phyloP scores from a whole-genome alignment of 2,329 filamentous ascomycete genomes.

The Colletotrichum sp. region DNA sequence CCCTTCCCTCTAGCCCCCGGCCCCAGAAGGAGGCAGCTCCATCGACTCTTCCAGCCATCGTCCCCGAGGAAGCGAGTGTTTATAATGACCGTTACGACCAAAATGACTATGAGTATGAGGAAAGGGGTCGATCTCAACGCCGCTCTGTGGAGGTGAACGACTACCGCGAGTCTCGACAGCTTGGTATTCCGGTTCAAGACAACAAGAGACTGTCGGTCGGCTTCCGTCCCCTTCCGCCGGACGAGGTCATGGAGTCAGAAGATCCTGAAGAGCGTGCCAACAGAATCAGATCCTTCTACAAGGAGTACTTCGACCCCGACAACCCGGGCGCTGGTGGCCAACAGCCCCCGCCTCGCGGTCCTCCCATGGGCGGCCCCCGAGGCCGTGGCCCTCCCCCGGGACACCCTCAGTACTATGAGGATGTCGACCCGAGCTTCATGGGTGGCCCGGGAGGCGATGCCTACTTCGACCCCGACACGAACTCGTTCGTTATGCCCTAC shows the following conservation, averaged over 20 bases:
- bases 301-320: constrained; percentile 94
- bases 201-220: constrained; percentile 69
- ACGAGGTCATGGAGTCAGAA: constrained; percentile 79
- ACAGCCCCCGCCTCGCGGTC: background rate
- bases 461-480: constrained; percentile 70
- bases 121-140: constrained; percentile 40
- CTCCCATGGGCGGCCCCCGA: background rate
- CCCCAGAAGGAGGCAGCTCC: constrained; percentile 39
- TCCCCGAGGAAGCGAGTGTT: constrained; percentile 15
- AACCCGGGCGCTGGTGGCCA: constrained; percentile 46
- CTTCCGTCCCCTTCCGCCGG: constrained; percentile 85
- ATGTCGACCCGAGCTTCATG: constrained; percentile 74
- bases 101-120: constrained; percentile 30
- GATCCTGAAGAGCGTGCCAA: constrained; percentile 95
- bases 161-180: constrained; percentile 34
- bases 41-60: constrained; percentile 34
- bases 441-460: constrained; percentile 53
- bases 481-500: constrained; percentile 80
- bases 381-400: constrained; percentile 18
- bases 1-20: constrained; percentile 32
- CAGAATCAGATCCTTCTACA: constrained; percentile 97
- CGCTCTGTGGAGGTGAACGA: constrained; percentile 27
- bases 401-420: constrained; percentile 68
- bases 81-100: constrained; percentile 31
- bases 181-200: constrained; percentile 61